These are phyloP conservation scores for Exophiala sp. DNA, from an alignment of 2,329 filamentous ascomycete species.

Conservation along the genomic window DNA sequence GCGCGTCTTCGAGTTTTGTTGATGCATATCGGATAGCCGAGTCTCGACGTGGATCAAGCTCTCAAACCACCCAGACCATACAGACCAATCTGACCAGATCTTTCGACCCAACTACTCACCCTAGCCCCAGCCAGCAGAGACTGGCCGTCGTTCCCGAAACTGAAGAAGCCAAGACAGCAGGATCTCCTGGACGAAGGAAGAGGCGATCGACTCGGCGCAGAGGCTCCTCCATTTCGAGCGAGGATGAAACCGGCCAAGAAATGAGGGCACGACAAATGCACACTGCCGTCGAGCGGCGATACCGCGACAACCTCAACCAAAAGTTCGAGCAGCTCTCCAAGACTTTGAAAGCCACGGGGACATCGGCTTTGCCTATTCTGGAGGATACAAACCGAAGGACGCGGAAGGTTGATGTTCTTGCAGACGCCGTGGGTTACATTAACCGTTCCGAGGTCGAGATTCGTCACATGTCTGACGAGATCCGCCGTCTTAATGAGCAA, in stretches of 20 bases:
- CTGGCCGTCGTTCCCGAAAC: background rate
- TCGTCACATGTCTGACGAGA: background rate
- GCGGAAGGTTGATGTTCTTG: background rate
- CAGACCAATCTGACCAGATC: background rate
- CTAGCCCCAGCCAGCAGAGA: background rate
- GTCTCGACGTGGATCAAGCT: background rate
- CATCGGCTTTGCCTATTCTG: background rate
- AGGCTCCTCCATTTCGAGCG: background rate
- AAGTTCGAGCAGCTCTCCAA: slow-evolving; percentile 14
- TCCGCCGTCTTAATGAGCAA: background rate
- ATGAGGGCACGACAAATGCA: slow-evolving; percentile 8
- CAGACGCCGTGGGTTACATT: background rate
- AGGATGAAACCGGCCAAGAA: background rate
- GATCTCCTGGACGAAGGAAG: background rate
- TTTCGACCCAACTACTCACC: background rate
- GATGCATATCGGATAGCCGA: background rate
- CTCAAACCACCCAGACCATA: background rate
- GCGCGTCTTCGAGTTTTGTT: background rate
- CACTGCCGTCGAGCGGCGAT: slow-evolving; percentile 15
- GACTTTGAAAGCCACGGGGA: background rate
- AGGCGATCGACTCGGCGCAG: background rate
- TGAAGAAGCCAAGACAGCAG: background rate
- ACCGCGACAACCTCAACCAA: slow-evolving; percentile 19
- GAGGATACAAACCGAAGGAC: background rate
- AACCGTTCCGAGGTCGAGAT: background rate